phyloP scores from a whole-genome alignment of 768 basidiomycete genomes.

The Dictyophora rubrovolvata region DNA sequence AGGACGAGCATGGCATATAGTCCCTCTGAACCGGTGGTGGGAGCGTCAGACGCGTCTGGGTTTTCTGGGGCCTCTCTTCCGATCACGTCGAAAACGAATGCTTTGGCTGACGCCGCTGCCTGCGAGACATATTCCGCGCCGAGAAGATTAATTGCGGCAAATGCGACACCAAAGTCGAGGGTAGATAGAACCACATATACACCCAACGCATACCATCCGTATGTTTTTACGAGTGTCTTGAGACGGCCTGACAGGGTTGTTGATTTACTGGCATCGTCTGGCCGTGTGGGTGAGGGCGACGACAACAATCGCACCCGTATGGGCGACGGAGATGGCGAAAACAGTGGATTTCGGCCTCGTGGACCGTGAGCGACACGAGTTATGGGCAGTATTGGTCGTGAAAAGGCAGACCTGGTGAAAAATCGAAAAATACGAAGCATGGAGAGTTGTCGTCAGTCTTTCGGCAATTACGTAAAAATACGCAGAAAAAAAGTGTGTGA shows the following conservation, averaged over 20 bases:
- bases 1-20: conserved; percentile 87
- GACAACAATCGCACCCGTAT: conserved; percentile 18
- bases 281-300: conserved; percentile 26
- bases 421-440: conserved; percentile 4
- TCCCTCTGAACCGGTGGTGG: conserved; percentile 47
- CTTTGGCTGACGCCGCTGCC: conserved; percentile 49
- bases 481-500: background rate
- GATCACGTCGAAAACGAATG: conserved; percentile 33
- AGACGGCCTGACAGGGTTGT: conserved; percentile 51
- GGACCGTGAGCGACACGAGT: background rate
- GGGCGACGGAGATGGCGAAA: conserved; percentile 17
- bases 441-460: background rate
- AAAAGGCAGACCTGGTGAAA: conserved; percentile 1
- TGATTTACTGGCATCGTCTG: conserved; percentile 29
- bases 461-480: background rate
- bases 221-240: conserved; percentile 77
- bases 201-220: conserved; percentile 93
- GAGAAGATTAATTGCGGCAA: conserved; percentile 72
- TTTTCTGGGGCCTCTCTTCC: conserved; percentile 47
- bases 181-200: conserved; percentile 68
- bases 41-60: conserved; percentile 28
- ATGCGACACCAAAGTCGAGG: conserved; percentile 79
- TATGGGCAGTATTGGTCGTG: conserved; percentile 9
- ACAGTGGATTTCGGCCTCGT: background rate
- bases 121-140: conserved; percentile 85